These are phyloP conservation scores for Backusella parvicylindrica DNA, from an alignment of 192 early-diverging fungal species.

Conservation along the genomic window DNA sequence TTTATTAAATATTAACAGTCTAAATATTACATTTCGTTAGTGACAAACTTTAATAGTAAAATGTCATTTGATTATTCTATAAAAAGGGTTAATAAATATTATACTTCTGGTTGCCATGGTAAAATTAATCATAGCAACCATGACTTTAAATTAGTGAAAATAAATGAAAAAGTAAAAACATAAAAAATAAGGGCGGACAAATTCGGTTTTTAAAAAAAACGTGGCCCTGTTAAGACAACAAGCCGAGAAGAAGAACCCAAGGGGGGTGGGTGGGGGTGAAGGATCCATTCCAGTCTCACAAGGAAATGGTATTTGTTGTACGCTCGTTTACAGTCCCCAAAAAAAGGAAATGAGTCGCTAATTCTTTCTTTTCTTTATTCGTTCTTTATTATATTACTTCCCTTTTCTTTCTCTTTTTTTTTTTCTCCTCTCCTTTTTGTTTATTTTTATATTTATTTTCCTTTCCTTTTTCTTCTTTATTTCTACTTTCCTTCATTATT, in stretches of 20 bases:
- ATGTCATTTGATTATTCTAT: background rate
- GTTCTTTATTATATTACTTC: slow-evolving; percentile 1
- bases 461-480: background rate
- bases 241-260: background rate
- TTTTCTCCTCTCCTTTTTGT: background rate
- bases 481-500: background rate
- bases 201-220: background rate
- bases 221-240: slow-evolving; percentile 1
- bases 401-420: background rate
- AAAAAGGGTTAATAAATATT: background rate
- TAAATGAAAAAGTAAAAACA: background rate
- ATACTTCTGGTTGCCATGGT: background rate
- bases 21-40: background rate
- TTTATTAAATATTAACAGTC: background rate
- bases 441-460: too few relatives aligned
- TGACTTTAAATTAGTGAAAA: background rate
- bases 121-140: background rate
- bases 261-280: background rate
- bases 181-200: background rate
- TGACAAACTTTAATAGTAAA: background rate
- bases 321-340: background rate
- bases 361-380: slow-evolving; percentile 1
- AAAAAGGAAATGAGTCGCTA: background rate
- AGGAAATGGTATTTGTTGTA: background rate
- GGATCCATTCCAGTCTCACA: background rate